phyloP scores from a whole-genome alignment of 1,139 yeast species.

The Yamadazyma blattariae region DNA sequence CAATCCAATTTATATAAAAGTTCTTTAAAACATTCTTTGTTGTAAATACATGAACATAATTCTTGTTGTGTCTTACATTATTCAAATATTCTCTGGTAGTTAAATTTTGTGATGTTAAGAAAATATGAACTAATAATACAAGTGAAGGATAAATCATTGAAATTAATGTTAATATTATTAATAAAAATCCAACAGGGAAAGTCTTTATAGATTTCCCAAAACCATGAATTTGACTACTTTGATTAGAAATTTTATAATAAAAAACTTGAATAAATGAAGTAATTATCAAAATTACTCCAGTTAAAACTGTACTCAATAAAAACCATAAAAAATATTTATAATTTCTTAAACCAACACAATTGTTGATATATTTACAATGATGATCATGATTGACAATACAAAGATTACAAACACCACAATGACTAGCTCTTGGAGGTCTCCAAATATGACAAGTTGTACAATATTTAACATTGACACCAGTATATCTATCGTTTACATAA shows the following conservation, averaged over 20 bases:
- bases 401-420: constrained; percentile 41
- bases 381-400: constrained; percentile 46
- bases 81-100: constrained; percentile 69
- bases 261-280: constrained; percentile 28
- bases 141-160: constrained; percentile 52
- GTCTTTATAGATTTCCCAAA: constrained; percentile 22
- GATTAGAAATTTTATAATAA: constrained; percentile 15
- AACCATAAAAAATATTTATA: constrained; percentile 42
- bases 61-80: constrained; percentile 24
- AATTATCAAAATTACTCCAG: constrained; percentile 21
- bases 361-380: constrained; percentile 38
- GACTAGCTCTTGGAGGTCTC: constrained; percentile 46
- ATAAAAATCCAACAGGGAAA: constrained; percentile 45
- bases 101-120: constrained; percentile 54
- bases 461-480: constrained; percentile 42
- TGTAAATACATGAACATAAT: constrained; percentile 44
- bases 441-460: constrained; percentile 48
- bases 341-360: constrained; percentile 38
- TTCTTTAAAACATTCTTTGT: constrained; percentile 35
- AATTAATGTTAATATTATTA: constrained; percentile 45
- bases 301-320: constrained; percentile 21
- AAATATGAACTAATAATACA: constrained; percentile 52
- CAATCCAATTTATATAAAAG: constrained; percentile 45
- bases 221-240: constrained; percentile 7
- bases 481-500: constrained; percentile 19